Percentiles rank a stretch among this genome's conserved stretches.
Conservation (phyloP, 2,329 filamentous ascomycete genomes). For the Bipolaris bicolor region DNA sequence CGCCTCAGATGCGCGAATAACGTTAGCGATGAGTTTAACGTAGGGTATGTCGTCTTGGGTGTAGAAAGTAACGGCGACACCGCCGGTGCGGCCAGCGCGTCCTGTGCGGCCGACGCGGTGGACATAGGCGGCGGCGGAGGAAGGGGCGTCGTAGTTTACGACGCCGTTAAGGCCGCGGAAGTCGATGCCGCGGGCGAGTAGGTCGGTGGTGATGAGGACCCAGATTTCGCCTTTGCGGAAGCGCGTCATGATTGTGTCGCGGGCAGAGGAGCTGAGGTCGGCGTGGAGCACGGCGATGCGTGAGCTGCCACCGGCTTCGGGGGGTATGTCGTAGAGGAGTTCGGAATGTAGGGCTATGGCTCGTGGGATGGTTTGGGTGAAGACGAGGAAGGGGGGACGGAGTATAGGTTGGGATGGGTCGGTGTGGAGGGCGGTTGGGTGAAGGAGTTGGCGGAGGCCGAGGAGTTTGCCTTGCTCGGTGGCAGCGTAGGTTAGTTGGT, state of each 20-base stretch:
- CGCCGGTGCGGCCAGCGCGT: slow-evolving; percentile 83
- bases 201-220: slow-evolving; percentile 94
- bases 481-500: slow-evolving; percentile 88
- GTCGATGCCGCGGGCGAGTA: slow-evolving; percentile 89
- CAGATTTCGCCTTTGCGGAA: slow-evolving; percentile 94
- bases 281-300: slow-evolving; percentile 92
- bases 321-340: slow-evolving; percentile 90
- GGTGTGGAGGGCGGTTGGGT: slow-evolving; percentile 67
- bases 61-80: slow-evolving; percentile 91
- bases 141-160: slow-evolving; percentile 96
- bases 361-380: slow-evolving; percentile 93
- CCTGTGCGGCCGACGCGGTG: slow-evolving; percentile 93
- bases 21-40: slow-evolving; percentile 90
- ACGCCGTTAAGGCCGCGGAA: slow-evolving; percentile 95
- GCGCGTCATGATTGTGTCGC: slow-evolving; percentile 81
- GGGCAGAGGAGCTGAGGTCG: slow-evolving; percentile 75
- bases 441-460: slow-evolving; percentile 85
- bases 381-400: slow-evolving; percentile 89
- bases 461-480: slow-evolving; percentile 94
- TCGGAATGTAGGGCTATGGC: slow-evolving; percentile 87
- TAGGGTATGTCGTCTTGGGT: slow-evolving; percentile 92
- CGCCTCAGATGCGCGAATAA: slow-evolving; percentile 83
- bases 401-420: slow-evolving; percentile 57
- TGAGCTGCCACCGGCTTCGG: slow-evolving; percentile 80
- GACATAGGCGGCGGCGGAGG: slow-evolving; percentile 87